Percentiles rank a stretch among this genome's conserved stretches.
Evolutionary conservation across 805 yeast genomes (phyloP).

Genomic region (Ogataea minuta): DNA sequence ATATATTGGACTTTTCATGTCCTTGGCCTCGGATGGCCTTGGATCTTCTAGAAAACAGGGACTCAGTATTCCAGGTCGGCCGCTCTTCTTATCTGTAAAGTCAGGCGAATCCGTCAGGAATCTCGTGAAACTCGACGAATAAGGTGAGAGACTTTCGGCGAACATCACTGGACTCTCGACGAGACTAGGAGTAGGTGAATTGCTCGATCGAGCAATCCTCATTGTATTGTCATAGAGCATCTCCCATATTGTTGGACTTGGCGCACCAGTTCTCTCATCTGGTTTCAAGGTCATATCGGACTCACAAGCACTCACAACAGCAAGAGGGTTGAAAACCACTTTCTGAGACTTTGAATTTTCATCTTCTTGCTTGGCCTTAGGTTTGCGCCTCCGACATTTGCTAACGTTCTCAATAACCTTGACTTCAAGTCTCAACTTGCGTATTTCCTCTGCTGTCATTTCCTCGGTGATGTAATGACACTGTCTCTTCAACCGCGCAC

Average conservation of each 20-base stretch:
- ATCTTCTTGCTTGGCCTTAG: slow-evolving; percentile 14
- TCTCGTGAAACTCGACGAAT: slow-evolving; percentile 17
- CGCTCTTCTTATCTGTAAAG: slow-evolving; percentile 14
- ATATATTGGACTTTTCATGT: slow-evolving; percentile 18
- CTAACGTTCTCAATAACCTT: slow-evolving; percentile 38
- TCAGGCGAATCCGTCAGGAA: slow-evolving; percentile 22
- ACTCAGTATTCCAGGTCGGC: background rate
- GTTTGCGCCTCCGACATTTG: slow-evolving; percentile 42
- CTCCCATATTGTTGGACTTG: slow-evolving; percentile 11
- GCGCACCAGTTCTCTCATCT: background rate
- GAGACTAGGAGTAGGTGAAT: background rate
- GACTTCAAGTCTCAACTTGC: slow-evolving; percentile 36
- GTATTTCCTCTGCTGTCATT: slow-evolving; percentile 43
- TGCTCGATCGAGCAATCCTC: background rate
- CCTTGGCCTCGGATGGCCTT: slow-evolving; percentile 3
- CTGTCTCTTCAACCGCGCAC: slow-evolving; percentile 42
- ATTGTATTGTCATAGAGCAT: slow-evolving; percentile 6
- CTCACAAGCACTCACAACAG: slow-evolving; percentile 18
- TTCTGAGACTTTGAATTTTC: slow-evolving; percentile 1
- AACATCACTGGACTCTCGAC: slow-evolving; percentile 5
- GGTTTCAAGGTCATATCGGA: background rate
- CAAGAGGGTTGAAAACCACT: slow-evolving; percentile 32
- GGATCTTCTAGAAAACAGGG: background rate
- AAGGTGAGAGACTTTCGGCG: slow-evolving; percentile 26
- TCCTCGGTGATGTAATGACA: slow-evolving; percentile 48